Percentiles rank a stretch among this genome's conserved stretches.
Conservation (phyloP, 2,329 filamentous ascomycete species). For the Arthrobotrys musiformis region DNA sequence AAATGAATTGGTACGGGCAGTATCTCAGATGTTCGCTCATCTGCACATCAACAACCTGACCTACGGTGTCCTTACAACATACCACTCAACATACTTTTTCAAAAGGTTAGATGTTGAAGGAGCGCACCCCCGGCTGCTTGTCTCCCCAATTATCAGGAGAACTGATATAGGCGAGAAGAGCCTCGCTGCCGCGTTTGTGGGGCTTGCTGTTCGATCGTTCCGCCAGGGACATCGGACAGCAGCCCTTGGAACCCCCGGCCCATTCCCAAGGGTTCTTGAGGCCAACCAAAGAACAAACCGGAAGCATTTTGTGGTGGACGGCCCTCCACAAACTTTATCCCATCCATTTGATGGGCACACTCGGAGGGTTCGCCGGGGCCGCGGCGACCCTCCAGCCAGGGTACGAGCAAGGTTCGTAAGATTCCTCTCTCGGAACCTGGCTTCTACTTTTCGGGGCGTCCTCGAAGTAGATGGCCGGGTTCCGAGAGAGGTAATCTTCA, state of each 20-base stretch:
- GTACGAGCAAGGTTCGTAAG: not conserved
- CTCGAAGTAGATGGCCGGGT: not conserved
- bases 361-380: not conserved
- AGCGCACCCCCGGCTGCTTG: slow-evolving; percentile 1
- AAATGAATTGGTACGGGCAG: slow-evolving; percentile 12
- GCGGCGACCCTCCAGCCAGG: not conserved
- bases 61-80: slow-evolving; percentile 23
- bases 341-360: not conserved
- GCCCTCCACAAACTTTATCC: not conserved
- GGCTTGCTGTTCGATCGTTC: slow-evolving; percentile 2
- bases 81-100: slow-evolving; percentile 34
- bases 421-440: slow-evolving; percentile 34
- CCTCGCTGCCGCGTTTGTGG: slow-evolving; percentile 29
- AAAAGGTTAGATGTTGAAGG: not conserved
- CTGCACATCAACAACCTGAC: slow-evolving; percentile 17
- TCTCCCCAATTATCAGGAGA: slow-evolving; percentile 26
- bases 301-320: not conserved
- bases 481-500: slow-evolving; percentile 22
- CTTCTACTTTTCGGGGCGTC: slow-evolving; percentile 12
- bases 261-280: not conserved
- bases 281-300: not conserved
- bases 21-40: slow-evolving; percentile 26
- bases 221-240: not conserved
- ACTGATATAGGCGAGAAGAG: slow-evolving; percentile 2
- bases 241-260: not conserved